Percentiles rank a stretch among this genome's conserved stretches.
These are phyloP conservation scores for Geotrichum aggregatum DNA, from an alignment of 1,139 yeast species.

Conservation along the genomic window DNA sequence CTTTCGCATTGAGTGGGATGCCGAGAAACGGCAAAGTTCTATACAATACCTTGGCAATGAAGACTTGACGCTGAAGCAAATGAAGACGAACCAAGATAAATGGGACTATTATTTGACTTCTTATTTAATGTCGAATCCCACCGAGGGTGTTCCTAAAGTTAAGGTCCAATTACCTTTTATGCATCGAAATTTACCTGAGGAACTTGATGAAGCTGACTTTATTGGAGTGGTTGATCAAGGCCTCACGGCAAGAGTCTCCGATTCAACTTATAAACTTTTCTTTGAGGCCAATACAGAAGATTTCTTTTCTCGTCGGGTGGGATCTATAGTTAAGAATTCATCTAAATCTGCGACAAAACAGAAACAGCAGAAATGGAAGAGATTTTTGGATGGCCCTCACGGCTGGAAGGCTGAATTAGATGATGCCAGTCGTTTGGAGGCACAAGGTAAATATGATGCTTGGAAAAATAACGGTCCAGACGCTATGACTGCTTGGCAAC, in stretches of 20 bases:
- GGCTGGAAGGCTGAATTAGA: conserved; percentile 38
- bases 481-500: conserved; percentile 12
- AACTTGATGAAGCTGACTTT: conserved; percentile 20
- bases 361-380: conserved; percentile 27
- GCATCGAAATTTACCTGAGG: conserved; percentile 43
- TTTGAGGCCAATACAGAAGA: conserved; percentile 83
- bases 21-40: conserved; percentile 49
- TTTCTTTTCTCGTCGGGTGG: conserved; percentile 50
- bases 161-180: conserved; percentile 70
- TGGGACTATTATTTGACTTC: conserved; percentile 94
- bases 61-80: conserved; percentile 79
- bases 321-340: conserved; percentile 20
- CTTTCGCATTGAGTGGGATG: conserved; percentile 79
- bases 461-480: conserved; percentile 21
- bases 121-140: conserved; percentile 90
- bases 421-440: conserved; percentile 34
- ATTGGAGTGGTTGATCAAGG: conserved; percentile 53
- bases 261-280: conserved; percentile 72
- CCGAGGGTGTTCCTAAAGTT: conserved; percentile 89
- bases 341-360: conserved; percentile 24
- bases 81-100: conserved; percentile 67
- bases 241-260: conserved; percentile 73
- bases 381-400: conserved; percentile 36
- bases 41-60: conserved; percentile 84
- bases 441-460: conserved; percentile 22